Evolutionary conservation across 306 rosid species (phyloP), one percentile per base, ranked within the genome.

Genomic region (Pyrus communis): DNA sequence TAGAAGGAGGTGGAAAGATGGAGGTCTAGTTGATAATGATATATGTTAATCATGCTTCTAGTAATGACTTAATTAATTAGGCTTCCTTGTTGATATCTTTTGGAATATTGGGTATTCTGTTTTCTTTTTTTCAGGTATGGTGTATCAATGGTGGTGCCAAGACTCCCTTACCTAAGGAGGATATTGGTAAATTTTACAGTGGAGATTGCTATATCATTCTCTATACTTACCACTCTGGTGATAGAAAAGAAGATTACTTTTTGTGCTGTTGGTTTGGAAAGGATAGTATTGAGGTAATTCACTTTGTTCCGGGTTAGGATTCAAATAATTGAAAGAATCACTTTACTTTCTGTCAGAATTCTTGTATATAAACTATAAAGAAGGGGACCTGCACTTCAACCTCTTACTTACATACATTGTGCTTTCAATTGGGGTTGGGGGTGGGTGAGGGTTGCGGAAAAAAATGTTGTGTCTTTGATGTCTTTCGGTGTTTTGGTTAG

Each of bases 201-300:
- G 99, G 99, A 76, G 99, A 96, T 87, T 91, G 99, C 91, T 96
- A 91, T 89, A 88, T 96, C 81, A 81, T 96, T 43, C 83, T 92
- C 73, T 96, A 92, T 75, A 96, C 97, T 75, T 91, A 89, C 83
- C 99, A 96, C 85, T 88, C 97, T 23, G 96, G 98, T 23, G 99
- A 96, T 78, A 89, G 98, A 86, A 96, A 96, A 86, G 99, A 96
- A 77, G 99, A 96, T 81, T 96, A 91, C 85, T 86, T 85, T 81
- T 87, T 92, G 90, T 91, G 99, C 85, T 88, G 87, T 85, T 96
- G 99, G 99, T 92, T 86, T 78, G 99, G 99, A 75, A 96, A 88
- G 82, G 87, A 91, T 75, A 96, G 97, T 90, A 70, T 80, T 78
- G 98, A 89, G 99, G 99, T 96, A 81, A 83, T 77, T 78, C 46